Conservation (phyloP, 2,329 filamentous ascomycete genomes). For the Cadophora sp. region DNA sequence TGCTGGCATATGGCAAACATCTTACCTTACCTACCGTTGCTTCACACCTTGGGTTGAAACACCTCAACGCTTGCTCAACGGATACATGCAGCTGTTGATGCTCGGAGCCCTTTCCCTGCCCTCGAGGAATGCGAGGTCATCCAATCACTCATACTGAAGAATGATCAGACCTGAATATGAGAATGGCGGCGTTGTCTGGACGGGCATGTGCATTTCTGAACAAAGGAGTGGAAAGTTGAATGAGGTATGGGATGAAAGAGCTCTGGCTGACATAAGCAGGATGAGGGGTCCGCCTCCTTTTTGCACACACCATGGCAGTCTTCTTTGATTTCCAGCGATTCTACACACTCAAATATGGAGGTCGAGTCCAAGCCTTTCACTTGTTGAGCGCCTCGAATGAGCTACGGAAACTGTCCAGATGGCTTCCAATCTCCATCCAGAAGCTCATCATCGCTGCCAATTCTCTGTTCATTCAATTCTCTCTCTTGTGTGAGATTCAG, state of each 20-base stretch:
- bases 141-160: neutral
- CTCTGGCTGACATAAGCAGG: neutral
- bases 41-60: neutral
- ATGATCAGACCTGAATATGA: neutral
- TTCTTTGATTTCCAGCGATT: too few species aligned
- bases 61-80: neutral
- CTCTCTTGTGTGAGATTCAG: neutral
- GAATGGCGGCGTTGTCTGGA: neutral
- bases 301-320: too few species aligned
- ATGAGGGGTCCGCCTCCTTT: too few species aligned
- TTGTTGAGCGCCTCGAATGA: too few species aligned
- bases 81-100: slow-evolving; percentile 6
- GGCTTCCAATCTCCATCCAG: too few species aligned
- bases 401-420: too few species aligned
- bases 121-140: neutral
- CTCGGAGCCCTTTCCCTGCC: neutral
- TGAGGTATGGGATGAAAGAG: neutral
- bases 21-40: neutral
- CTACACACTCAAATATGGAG: too few species aligned
- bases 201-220: neutral
- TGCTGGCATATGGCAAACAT: neutral
- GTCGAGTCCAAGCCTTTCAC: too few species aligned
- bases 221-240: neutral
- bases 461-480: too few species aligned
- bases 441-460: neutral